Evolutionary conservation across 148 eudicot genomes (phyloP).

Genomic region (Beta vulgaris): DNA sequence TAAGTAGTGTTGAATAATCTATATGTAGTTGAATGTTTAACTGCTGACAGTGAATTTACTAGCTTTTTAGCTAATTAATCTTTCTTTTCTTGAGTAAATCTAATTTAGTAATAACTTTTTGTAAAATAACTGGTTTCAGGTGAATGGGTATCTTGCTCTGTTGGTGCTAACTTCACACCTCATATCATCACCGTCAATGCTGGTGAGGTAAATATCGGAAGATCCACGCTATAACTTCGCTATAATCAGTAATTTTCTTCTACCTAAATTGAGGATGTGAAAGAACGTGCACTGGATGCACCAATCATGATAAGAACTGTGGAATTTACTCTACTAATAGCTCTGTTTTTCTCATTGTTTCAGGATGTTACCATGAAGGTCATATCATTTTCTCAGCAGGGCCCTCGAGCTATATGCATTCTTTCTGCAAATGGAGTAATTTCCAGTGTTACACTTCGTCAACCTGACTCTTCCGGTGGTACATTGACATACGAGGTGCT

Average conservation of each 20-base stretch:
- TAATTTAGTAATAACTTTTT: background rate
- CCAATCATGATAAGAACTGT: background rate
- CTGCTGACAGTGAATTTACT: background rate
- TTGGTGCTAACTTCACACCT: constrained; percentile 90
- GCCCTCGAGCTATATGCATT: constrained; percentile 91
- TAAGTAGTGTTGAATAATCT: background rate
- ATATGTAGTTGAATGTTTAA: background rate
- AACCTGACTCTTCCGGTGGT: constrained; percentile 96
- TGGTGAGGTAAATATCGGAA: constrained; percentile 71
- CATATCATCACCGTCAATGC: constrained; percentile 84
- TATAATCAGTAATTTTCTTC: background rate
- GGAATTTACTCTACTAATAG: background rate
- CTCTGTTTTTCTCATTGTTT: constrained; percentile 21
- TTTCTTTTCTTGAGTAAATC: background rate
- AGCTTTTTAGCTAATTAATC: background rate
- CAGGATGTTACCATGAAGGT: constrained; percentile 96
- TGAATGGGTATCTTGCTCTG: constrained; percentile 76
- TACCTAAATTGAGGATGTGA: background rate
- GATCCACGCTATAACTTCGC: background rate
- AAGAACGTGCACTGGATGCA: background rate
- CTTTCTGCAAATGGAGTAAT: constrained; percentile 88
- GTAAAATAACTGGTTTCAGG: constrained; percentile 41
- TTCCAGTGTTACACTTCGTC: constrained; percentile 95
- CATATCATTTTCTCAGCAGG: constrained; percentile 98
- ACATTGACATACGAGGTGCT: constrained; percentile 96